These are phyloP conservation scores for Ustulina deusta DNA, from an alignment of 2,329 filamentous ascomycete species.

Conservation along the genomic window DNA sequence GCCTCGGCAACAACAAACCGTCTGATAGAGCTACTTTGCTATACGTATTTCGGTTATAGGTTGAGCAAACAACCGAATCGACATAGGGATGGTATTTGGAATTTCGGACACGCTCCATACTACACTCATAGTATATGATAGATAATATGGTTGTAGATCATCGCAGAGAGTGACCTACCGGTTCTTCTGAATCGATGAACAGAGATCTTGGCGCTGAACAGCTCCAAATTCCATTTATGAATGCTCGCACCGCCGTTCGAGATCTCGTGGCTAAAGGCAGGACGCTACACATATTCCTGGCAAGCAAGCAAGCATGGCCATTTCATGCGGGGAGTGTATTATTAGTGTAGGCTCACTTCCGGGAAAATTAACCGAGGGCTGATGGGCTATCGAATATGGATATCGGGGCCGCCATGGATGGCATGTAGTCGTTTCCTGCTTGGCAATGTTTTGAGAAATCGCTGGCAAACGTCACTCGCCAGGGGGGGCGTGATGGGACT, in stretches of 20 bases:
- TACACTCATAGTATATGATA: not conserved
- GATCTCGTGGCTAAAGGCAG: not conserved
- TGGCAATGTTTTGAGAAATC: conserved; percentile 20
- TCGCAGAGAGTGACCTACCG: conserved; percentile 3
- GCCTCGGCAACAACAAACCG: not conserved
- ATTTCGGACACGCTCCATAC: not conserved
- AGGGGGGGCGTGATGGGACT: conserved; percentile 24
- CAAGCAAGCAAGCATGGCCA: not conserved
- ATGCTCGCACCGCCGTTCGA: not conserved
- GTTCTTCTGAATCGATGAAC: conserved; percentile 10
- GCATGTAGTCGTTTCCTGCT: conserved; percentile 13
- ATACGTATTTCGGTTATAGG: not conserved
- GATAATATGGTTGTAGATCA: not conserved
- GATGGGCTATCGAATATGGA: not conserved
- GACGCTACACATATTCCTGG: not conserved
- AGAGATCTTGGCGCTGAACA: conserved; percentile 3
- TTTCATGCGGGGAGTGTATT: not conserved
- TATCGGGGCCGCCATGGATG: not conserved
- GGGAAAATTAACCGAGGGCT: not conserved
- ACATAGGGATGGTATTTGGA: conserved; percentile 24
- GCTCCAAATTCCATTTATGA: conserved; percentile 1
- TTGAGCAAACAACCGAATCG: not conserved
- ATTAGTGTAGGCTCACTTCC: conserved; percentile 4
- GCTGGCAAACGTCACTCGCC: conserved; percentile 22
- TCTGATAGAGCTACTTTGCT: not conserved